phyloP scores from a whole-genome alignment of 768 basidiomycete genomes.

The Termitomyces sp. region DNA sequence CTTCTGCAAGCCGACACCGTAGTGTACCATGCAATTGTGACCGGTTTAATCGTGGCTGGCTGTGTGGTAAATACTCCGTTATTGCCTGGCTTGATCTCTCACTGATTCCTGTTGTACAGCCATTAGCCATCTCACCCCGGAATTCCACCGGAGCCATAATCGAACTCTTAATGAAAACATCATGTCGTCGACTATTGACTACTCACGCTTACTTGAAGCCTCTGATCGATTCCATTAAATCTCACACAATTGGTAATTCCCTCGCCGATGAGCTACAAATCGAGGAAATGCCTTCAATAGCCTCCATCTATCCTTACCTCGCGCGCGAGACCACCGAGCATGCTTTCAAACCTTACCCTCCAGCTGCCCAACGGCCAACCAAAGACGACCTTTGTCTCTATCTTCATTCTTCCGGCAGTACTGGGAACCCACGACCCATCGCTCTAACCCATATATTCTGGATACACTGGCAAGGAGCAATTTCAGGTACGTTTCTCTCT shows the following conservation, averaged over 20 bases:
- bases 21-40: slow-evolving; percentile 39
- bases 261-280: slow-evolving; percentile 24
- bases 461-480: slow-evolving; percentile 20
- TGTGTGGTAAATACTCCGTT: slow-evolving; percentile 27
- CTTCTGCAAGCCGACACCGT: slow-evolving; percentile 34
- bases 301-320: slow-evolving; percentile 18
- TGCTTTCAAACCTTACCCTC: slow-evolving; percentile 15
- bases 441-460: slow-evolving; percentile 25
- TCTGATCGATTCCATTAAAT: slow-evolving; percentile 29
- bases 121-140: slow-evolving; percentile 40
- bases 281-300: slow-evolving; percentile 28
- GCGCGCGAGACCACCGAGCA: slow-evolving; percentile 12
- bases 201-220: slow-evolving; percentile 27
- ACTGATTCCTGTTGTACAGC: slow-evolving; percentile 22
- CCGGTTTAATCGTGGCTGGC: slow-evolving; percentile 38
- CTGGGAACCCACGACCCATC: slow-evolving; percentile 40
- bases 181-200: slow-evolving; percentile 37
- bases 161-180: slow-evolving; percentile 34
- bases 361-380: slow-evolving; percentile 7
- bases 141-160: slow-evolving; percentile 35
- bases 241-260: slow-evolving; percentile 17
- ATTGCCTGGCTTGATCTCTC: background rate
- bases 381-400: slow-evolving; percentile 23
- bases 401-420: slow-evolving; percentile 41
- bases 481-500: slow-evolving; percentile 21